Conservation (phyloP, 1,139 yeast species). For the Hemisphaericaspora lyxosophila region DNA sequence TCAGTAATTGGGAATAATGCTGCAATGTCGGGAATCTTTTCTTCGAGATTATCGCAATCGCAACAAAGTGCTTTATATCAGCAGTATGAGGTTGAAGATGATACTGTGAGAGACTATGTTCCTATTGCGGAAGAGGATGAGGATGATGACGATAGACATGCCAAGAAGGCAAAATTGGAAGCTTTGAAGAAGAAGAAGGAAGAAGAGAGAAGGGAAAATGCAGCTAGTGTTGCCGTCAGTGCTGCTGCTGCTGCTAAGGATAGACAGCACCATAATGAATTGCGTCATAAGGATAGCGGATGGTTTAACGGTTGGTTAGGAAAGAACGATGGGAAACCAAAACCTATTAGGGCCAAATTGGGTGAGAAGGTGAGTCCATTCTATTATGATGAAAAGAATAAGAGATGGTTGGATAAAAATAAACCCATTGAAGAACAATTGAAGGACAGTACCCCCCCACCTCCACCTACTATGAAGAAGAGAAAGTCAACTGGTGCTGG, state of each 20-base stretch:
- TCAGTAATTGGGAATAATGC: slow-evolving; percentile 41
- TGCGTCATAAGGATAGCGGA: slow-evolving; percentile 10
- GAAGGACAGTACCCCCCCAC: slow-evolving; percentile 62
- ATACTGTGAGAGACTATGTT: slow-evolving; percentile 45
- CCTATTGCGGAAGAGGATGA: slow-evolving; percentile 49
- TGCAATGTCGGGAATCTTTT: slow-evolving; percentile 25
- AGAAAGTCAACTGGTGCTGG: slow-evolving; percentile 23
- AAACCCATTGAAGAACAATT: slow-evolving; percentile 71
- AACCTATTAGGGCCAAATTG: slow-evolving; percentile 78
- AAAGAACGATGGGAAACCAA: slow-evolving; percentile 59
- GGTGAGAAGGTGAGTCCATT: slow-evolving; percentile 74
- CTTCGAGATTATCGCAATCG: slow-evolving; percentile 45
- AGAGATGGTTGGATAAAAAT: slow-evolving; percentile 82
- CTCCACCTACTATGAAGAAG: slow-evolving; percentile 62
- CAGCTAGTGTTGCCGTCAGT: too few relatives aligned
- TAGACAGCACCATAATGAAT: slow-evolving; percentile 4
- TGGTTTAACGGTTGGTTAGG: slow-evolving; percentile 56
- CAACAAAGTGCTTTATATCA: slow-evolving; percentile 49
- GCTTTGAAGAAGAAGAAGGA: slow-evolving; percentile 17
- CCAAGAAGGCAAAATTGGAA: slow-evolving; percentile 13
- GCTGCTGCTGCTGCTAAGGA: slow-evolving; percentile 18
- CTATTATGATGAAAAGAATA: slow-evolving; percentile 78
- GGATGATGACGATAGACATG: slow-evolving; percentile 32
- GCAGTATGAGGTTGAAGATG: slow-evolving; percentile 49
- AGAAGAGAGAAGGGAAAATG: slow-evolving; percentile 14